Evolutionary conservation across 345 rosid species (phyloP).

Genomic region (Cardiospermum halicacabum): DNA sequence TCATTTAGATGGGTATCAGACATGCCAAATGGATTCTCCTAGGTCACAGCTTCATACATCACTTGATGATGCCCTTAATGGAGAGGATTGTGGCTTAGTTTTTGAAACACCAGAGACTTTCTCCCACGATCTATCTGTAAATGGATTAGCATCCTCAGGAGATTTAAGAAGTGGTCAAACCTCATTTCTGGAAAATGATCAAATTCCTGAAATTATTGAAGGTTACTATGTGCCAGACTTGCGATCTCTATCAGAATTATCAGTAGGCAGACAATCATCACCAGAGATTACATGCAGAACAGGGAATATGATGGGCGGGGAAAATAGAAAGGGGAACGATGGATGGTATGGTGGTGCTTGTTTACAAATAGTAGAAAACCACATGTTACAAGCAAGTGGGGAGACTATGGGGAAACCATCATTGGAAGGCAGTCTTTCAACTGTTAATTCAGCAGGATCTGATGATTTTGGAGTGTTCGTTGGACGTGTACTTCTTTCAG

Average conservation of each 20-base stretch:
- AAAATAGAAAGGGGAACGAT: constrained; percentile 43
- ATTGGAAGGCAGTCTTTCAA: constrained; percentile 38
- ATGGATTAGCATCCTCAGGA: constrained; percentile 36
- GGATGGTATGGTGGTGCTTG: constrained; percentile 76
- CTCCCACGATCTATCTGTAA: constrained; percentile 28
- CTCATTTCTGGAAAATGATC: constrained; percentile 41
- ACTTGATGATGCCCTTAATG: constrained; percentile 37
- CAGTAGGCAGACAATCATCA: constrained; percentile 39
- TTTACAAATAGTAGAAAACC: constrained; percentile 65
- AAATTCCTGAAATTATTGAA: constrained; percentile 72
- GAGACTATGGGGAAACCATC: constrained; percentile 34
- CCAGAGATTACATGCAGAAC: constrained; percentile 28
- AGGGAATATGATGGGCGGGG: constrained; percentile 30
- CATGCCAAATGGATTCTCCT: constrained; percentile 31
- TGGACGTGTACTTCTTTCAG: constrained; percentile 57
- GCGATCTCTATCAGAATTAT: constrained; percentile 48
- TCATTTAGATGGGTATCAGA: constrained; percentile 37
- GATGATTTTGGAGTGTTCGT: constrained; percentile 38
- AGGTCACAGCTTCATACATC: constrained; percentile 30
- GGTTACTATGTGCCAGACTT: constrained; percentile 67
- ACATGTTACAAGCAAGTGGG: constrained; percentile 59
- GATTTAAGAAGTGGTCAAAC: constrained; percentile 48
- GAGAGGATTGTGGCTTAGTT: constrained; percentile 33
- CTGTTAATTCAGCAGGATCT: constrained; percentile 21
- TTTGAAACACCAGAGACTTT: constrained; percentile 35